These are phyloP conservation scores for Lentinula edodes DNA, from an alignment of 768 basidiomycete genomes.

Conservation along the genomic window DNA sequence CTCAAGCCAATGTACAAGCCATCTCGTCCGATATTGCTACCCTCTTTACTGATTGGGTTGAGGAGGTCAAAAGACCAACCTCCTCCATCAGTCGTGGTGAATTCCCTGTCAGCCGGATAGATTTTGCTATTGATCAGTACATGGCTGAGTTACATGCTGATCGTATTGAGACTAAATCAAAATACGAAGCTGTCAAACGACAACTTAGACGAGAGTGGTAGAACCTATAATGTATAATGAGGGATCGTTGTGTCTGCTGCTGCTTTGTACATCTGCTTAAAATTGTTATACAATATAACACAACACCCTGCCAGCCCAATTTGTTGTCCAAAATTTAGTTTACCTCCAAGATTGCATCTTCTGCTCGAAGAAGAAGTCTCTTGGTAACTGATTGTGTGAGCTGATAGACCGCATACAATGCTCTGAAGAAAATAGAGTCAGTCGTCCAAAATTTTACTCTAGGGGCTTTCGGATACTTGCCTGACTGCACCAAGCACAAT, in stretches of 20 bases:
- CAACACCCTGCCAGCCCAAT: slow-evolving; percentile 2
- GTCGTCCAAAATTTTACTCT: not conserved
- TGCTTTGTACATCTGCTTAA: slow-evolving; percentile 1
- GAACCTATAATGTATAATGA: not conserved
- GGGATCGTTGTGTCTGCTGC: not conserved
- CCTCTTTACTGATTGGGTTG: slow-evolving; percentile 76
- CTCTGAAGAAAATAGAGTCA: slow-evolving; percentile 32
- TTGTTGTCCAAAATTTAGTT: slow-evolving; percentile 25
- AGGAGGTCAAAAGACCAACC: slow-evolving; percentile 69
- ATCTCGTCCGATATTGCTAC: slow-evolving; percentile 80
- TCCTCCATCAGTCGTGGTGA: slow-evolving; percentile 56
- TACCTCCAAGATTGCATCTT: slow-evolving; percentile 79
- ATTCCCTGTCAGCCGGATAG: slow-evolving; percentile 75
- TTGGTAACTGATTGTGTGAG: slow-evolving; percentile 56
- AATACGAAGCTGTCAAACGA: slow-evolving; percentile 69
- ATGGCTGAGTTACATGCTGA: slow-evolving; percentile 61
- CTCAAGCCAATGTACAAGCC: slow-evolving; percentile 71
- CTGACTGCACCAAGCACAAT: slow-evolving; percentile 58
- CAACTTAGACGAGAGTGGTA: slow-evolving; percentile 72
- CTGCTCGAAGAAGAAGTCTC: slow-evolving; percentile 60
- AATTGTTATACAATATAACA: not conserved
- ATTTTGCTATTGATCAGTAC: slow-evolving; percentile 69
- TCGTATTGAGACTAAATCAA: slow-evolving; percentile 53
- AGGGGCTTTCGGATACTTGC: slow-evolving; percentile 27
- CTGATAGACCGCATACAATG: slow-evolving; percentile 64